Base-by-base conservation (phyloP, 2,329 filamentous ascomycete species). In the Neospermospora avenae region DNA sequence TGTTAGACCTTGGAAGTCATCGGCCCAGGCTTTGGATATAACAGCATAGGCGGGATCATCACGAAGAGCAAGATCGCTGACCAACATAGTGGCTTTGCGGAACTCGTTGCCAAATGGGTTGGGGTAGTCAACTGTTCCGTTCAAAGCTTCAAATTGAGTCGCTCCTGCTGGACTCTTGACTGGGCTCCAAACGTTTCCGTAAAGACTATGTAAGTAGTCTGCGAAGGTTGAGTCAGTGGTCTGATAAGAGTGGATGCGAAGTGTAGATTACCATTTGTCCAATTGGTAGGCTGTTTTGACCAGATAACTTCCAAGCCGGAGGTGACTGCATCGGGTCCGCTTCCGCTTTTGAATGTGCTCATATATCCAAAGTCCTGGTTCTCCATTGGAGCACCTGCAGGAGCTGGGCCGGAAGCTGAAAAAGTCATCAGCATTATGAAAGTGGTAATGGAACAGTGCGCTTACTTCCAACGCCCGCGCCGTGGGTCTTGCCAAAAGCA, bases 291-390 rank as follows among this genome's bases (percentile, higher is more conserved):
- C n/a, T 85, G 89, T 74, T 81, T 85, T 68, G 88, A 90, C 89
- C 89, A 93, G 73, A 81, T 90, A 51, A 93, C 89, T 75, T 93
- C 89, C 3, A 93, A 79, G 52, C 89, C 89, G 65, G 83, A 87
- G 66, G 89, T 92, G 76, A 89, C 90, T 73, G 88, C 81, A 72
- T 92, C 79, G 22, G 82, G 77, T 11, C 86, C 89, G 69, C 86
- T 88, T 67, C 89, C 89, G 14, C 80, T 77, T 61, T 79, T 80
- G 74, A 84, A 78, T 57, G 76, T 80, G 80, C 85, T 91, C 65
- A 74, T 73, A 89, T 89, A 93, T 67, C 89, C 89, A 7, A 93
- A 75, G 62, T 89, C 89, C 72, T 90, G 87, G 64, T 82, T 72
- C 69, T 88, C 83, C 37, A 93, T 74, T 42, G 75, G 72, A 56